phyloP scores from a whole-genome alignment of 768 basidiomycete species.

The Collybiopsis confluens region DNA sequence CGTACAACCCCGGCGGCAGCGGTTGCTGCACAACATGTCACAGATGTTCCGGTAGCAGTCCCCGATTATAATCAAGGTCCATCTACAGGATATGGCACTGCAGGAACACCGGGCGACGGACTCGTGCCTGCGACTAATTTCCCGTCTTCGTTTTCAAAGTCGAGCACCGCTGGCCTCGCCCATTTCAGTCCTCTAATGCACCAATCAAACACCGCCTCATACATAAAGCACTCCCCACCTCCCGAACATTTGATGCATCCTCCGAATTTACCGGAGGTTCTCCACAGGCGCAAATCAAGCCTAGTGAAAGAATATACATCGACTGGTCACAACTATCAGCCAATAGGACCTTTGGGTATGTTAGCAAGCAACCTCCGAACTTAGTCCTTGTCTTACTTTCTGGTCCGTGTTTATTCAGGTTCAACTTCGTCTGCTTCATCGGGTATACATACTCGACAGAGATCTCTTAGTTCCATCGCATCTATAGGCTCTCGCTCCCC shows the following conservation, averaged over 20 bases:
- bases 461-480: slow-evolving; percentile 3
- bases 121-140: background rate
- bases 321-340: background rate
- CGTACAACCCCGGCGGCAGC: background rate
- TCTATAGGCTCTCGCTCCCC: slow-evolving; percentile 3
- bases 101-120: background rate
- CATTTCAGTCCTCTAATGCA: background rate
- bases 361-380: background rate
- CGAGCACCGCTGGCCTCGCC: background rate
- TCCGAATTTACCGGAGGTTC: background rate
- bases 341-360: background rate
- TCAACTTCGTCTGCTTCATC: slow-evolving; percentile 1
- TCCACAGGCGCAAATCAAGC: background rate
- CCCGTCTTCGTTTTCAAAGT: background rate
- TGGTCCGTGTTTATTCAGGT: background rate
- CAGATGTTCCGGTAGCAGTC: background rate
- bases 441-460: slow-evolving; percentile 1
- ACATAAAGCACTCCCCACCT: background rate
- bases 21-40: background rate
- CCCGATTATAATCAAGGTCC: slow-evolving; percentile 6
- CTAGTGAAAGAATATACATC: background rate
- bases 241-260: background rate
- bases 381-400: background rate
- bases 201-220: background rate
- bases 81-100: slow-evolving; percentile 4